Evolutionary conservation across 1,284 basidiomycete genomes (phyloP).

Genomic region (Ustilago xerochloae): DNA sequence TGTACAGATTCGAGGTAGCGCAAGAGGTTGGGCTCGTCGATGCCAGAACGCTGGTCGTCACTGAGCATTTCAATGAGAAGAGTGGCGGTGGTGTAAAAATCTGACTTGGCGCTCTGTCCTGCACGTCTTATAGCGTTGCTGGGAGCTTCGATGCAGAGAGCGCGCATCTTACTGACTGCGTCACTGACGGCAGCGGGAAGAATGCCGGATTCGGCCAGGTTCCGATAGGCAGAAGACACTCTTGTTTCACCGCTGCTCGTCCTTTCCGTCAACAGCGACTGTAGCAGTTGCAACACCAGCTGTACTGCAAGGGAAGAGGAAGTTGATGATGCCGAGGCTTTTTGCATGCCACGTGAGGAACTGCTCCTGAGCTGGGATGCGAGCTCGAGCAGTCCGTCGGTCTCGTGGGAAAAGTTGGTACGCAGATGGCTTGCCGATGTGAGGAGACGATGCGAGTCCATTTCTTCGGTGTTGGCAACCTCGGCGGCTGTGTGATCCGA

Average conservation of each 20-base stretch:
- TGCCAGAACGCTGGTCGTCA: constrained; percentile 36
- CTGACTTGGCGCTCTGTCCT: constrained; percentile 24
- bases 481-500: constrained; percentile 28
- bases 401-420: constrained; percentile 37
- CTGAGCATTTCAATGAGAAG: constrained; percentile 45
- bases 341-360: constrained; percentile 3
- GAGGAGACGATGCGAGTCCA: constrained; percentile 42
- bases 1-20: constrained; percentile 46
- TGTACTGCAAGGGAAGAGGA: constrained; percentile 11
- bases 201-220: constrained; percentile 35
- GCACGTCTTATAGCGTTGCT: not conserved
- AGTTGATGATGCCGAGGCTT: constrained; percentile 6
- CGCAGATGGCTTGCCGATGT: constrained; percentile 37
- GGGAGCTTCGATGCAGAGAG: constrained; percentile 45
- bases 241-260: not conserved
- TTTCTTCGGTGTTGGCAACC: constrained; percentile 35
- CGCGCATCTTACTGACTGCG: constrained; percentile 33
- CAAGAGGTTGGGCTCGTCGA: constrained; percentile 54
- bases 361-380: constrained; percentile 27
- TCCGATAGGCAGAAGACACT: constrained; percentile 18
- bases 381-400: constrained; percentile 42
- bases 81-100: constrained; percentile 34
- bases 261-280: constrained; percentile 24
- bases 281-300: constrained; percentile 33
- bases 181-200: constrained; percentile 41